phyloP scores from a whole-genome alignment of 2,329 filamentous ascomycete species.

The Colletotrichum spinosum region DNA sequence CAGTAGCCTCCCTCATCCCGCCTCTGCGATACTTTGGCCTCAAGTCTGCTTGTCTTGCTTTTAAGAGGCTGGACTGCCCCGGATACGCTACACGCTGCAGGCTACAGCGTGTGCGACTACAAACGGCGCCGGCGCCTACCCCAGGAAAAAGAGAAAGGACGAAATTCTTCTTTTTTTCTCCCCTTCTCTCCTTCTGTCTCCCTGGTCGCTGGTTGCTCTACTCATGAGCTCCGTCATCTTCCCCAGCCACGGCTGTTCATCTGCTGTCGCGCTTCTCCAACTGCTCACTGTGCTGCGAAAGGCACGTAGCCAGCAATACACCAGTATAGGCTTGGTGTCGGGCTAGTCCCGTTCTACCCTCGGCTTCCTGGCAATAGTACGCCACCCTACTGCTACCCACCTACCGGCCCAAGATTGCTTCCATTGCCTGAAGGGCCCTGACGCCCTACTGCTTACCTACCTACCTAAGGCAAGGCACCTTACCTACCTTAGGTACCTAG shows the following conservation, averaged over 20 bases:
- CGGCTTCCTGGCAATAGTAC: conserved; percentile 13
- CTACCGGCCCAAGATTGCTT: conserved; percentile 1
- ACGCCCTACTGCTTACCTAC: no score
- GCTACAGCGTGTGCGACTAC: conserved; percentile 20
- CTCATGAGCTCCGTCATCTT: no score
- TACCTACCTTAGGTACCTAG: no score
- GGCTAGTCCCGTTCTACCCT: neutral
- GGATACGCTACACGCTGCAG: neutral
- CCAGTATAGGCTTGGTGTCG: no score
- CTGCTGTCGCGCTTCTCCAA: neutral
- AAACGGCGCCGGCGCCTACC: conserved; percentile 30
- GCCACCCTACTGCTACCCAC: conserved; percentile 1
- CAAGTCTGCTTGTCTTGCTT: conserved; percentile 29
- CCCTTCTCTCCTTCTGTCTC: neutral
- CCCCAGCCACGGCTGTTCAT: no score
- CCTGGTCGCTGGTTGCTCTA: neutral
- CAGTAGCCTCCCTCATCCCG: conserved; percentile 10
- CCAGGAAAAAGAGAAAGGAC: conserved; percentile 4
- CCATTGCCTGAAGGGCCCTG: no score
- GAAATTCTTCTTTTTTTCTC: conserved; percentile 7
- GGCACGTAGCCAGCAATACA: neutral
- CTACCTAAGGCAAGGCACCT: no score
- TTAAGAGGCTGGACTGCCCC: conserved; percentile 22
- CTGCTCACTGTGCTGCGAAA: neutral
- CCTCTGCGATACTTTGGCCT: conserved; percentile 15